Percentiles rank a stretch among this genome's conserved stretches.
phyloP scores from a whole-genome alignment of 495 filamentous ascomycete genomes.

The Staphylotrichum longicolle region DNA sequence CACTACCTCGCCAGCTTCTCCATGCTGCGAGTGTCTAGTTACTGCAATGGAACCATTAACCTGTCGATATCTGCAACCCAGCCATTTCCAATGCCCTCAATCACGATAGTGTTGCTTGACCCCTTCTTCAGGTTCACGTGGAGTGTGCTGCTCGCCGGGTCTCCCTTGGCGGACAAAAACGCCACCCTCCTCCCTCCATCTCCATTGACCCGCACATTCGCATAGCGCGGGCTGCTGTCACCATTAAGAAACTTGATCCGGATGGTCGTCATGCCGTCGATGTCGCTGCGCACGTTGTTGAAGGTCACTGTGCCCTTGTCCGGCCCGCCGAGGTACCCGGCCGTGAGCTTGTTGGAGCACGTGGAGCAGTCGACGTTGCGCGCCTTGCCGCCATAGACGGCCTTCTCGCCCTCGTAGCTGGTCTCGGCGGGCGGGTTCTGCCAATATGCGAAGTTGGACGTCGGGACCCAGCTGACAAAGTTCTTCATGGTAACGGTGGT shows the following conservation, averaged over 20 bases:
- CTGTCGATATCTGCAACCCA: constrained; percentile 59
- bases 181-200: constrained; percentile 47
- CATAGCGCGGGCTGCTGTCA: constrained; percentile 51
- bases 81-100: constrained; percentile 46
- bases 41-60: constrained; percentile 50
- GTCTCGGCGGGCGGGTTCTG: constrained; percentile 42
- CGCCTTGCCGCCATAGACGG: constrained; percentile 34
- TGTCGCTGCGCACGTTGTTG: constrained; percentile 42
- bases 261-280: constrained; percentile 51
- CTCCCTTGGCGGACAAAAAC: constrained; percentile 43
- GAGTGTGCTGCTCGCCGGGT: constrained; percentile 41
- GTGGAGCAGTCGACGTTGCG: constrained; percentile 42
- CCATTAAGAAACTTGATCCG: constrained; percentile 54
- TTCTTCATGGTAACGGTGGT: constrained; percentile 53
- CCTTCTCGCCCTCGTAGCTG: constrained; percentile 48
- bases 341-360: constrained; percentile 47
- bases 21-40: not conserved
- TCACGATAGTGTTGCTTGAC: constrained; percentile 45
- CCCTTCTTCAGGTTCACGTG: constrained; percentile 45
- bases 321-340: constrained; percentile 56
- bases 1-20: no score
- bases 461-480: constrained; percentile 10
- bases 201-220: constrained; percentile 57
- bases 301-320: constrained; percentile 50
- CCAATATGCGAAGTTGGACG: constrained; percentile 47